These are phyloP conservation scores for Ophiostoma australiae DNA, from an alignment of 2,329 filamentous ascomycete genomes.

Conservation along the genomic window DNA sequence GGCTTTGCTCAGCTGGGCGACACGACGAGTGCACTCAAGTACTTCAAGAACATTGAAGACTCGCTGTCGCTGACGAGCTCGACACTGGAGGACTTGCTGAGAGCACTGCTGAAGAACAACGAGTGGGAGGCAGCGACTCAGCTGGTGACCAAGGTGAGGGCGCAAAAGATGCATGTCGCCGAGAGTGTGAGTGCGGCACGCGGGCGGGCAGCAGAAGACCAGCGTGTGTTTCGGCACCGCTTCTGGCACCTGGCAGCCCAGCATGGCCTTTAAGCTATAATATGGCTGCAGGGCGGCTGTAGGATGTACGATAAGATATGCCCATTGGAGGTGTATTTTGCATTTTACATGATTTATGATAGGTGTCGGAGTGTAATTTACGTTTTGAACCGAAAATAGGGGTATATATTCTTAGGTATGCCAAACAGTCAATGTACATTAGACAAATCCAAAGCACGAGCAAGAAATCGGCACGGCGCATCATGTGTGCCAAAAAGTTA, in stretches of 20 bases:
- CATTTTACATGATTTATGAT: neutral
- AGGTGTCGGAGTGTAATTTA: too few relatives aligned
- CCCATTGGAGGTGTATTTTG: neutral
- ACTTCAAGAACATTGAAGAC: slow-evolving; percentile 44
- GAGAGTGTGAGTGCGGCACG: slow-evolving; percentile 26
- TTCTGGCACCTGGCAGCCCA: slow-evolving; percentile 47
- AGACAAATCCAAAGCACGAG: neutral
- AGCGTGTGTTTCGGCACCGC: slow-evolving; percentile 44
- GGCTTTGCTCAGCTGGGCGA: slow-evolving; percentile 57
- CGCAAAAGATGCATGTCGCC: slow-evolving; percentile 28
- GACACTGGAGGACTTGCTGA: slow-evolving; percentile 43
- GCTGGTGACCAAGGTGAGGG: slow-evolving; percentile 31
- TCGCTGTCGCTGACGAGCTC: slow-evolving; percentile 40
- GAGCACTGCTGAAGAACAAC: slow-evolving; percentile 29
- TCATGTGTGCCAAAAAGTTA: neutral
- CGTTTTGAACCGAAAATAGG: neutral
- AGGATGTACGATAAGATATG: neutral
- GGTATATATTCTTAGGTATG: neutral
- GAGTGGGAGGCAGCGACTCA: slow-evolving; percentile 29
- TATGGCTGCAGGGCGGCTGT: neutral
- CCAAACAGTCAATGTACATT: slow-evolving; percentile 2
- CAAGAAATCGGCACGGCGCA: neutral
- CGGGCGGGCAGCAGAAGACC: slow-evolving; percentile 21
- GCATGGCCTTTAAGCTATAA: slow-evolving; percentile 33
- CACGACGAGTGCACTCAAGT: slow-evolving; percentile 43